Evolutionary conservation across 805 yeast species (phyloP).

Genomic region (Candida cerambycidarum): DNA sequence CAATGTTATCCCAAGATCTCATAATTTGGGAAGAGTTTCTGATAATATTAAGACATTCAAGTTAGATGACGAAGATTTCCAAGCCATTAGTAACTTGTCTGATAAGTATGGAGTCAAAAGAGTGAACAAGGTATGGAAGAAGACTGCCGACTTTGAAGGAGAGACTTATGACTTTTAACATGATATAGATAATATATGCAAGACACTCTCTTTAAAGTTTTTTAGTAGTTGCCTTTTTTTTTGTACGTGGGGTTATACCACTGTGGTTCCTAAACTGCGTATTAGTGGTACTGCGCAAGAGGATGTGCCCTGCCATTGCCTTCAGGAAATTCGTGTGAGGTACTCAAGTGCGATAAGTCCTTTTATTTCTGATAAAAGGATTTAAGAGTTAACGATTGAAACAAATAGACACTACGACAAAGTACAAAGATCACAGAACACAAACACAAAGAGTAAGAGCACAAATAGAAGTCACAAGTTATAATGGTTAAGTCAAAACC

Average conservation of each 20-base stretch:
- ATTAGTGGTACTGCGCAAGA: background rate
- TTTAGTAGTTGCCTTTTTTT: too few relatives aligned
- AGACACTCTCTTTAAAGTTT: too few relatives aligned
- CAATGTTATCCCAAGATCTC: slow-evolving; percentile 79
- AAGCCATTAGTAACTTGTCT: slow-evolving; percentile 8
- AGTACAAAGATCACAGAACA: too few relatives aligned
- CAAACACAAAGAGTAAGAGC: background rate
- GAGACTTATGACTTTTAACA: background rate
- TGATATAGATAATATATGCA: too few relatives aligned
- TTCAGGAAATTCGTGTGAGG: slow-evolving; percentile 2
- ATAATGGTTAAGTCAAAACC: background rate
- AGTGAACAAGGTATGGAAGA: slow-evolving; percentile 12
- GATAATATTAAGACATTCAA: slow-evolving; percentile 50
- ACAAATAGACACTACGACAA: background rate
- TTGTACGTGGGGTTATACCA: too few relatives aligned
- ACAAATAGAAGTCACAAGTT: background rate
- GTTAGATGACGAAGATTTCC: slow-evolving; percentile 33
- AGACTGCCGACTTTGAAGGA: background rate
- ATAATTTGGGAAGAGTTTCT: slow-evolving; percentile 59
- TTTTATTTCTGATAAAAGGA: slow-evolving; percentile 2
- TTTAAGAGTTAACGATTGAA: background rate
- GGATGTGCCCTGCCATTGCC: background rate
- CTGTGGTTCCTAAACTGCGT: background rate
- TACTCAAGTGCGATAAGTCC: slow-evolving; percentile 1
- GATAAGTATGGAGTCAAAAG: slow-evolving; percentile 13